These are phyloP conservation scores for Gliomastix tumulicola DNA, from an alignment of 2,329 filamentous ascomycete genomes.

Conservation along the genomic window DNA sequence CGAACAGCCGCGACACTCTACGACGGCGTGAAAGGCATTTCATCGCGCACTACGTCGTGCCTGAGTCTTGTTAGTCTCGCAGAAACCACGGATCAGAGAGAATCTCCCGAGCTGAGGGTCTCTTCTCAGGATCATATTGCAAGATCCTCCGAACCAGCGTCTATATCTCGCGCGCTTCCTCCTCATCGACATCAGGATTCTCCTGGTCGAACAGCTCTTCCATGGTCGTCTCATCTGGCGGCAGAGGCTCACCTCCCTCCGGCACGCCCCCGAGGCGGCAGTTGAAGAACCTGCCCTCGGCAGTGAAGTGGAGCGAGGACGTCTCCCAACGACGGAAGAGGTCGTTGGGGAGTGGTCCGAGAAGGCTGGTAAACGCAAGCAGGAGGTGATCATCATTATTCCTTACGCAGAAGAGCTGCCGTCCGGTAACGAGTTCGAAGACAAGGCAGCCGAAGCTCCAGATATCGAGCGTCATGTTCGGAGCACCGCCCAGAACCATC, in stretches of 20 bases:
- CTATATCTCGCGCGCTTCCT: slow-evolving; percentile 15
- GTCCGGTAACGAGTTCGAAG: slow-evolving; percentile 19
- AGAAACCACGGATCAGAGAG: slow-evolving; percentile 21
- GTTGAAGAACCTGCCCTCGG: slow-evolving; percentile 15
- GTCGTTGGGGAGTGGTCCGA: slow-evolving; percentile 11
- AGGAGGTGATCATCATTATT: no score
- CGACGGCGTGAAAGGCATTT: no score
- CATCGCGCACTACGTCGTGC: no score
- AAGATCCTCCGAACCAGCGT: slow-evolving; percentile 18
- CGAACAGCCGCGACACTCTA: no score
- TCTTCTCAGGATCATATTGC: slow-evolving; percentile 18
- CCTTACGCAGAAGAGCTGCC: no score
- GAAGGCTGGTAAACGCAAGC: no score
- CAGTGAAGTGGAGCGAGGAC: slow-evolving; percentile 16
- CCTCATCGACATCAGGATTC: slow-evolving; percentile 12
- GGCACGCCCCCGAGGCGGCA: slow-evolving; percentile 13
- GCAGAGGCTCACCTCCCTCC: slow-evolving; percentile 12
- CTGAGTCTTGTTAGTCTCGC: slow-evolving; percentile 7
- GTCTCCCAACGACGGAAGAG: slow-evolving; percentile 13
- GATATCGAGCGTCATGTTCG: slow-evolving; percentile 14
- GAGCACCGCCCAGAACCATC: slow-evolving; percentile 13
- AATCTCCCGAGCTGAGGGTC: slow-evolving; percentile 17
- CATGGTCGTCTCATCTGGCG: slow-evolving; percentile 14
- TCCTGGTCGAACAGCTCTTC: slow-evolving; percentile 16
- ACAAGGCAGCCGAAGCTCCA: slow-evolving; percentile 23